phyloP scores from a whole-genome alignment of 1,139 yeast genomes.

The Nakaseomyces kungkrabaensis region DNA sequence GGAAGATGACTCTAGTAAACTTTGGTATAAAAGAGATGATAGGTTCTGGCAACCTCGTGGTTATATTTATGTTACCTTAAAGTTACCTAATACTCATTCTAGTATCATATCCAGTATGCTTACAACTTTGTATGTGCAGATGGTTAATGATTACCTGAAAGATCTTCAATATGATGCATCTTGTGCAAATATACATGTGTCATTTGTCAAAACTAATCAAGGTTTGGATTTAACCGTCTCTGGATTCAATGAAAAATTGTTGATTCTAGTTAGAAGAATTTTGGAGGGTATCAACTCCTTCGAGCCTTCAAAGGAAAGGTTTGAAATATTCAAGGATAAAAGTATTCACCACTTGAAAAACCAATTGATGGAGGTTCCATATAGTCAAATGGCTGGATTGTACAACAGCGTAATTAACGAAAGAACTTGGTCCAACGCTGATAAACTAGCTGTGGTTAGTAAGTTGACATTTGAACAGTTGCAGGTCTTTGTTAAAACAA shows the following conservation, averaged over 20 bases:
- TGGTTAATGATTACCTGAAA: constrained; percentile 66
- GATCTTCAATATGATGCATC: constrained; percentile 74
- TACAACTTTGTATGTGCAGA: constrained; percentile 53
- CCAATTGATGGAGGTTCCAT: constrained; percentile 66
- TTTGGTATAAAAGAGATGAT: constrained; percentile 92
- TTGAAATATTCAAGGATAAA: constrained; percentile 57
- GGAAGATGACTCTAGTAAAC: constrained; percentile 34
- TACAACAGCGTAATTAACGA: constrained; percentile 60
- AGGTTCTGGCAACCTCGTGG: constrained; percentile 86
- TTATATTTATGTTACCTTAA: constrained; percentile 52
- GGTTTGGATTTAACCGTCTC: constrained; percentile 58
- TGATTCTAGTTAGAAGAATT: constrained; percentile 50
- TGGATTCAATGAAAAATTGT: constrained; percentile 80
- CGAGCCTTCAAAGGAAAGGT: constrained; percentile 48
- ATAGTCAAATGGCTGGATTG: constrained; percentile 58
- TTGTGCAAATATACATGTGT: constrained; percentile 63
- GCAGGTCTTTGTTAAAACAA: constrained; percentile 37
- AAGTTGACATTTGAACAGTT: constrained; percentile 43
- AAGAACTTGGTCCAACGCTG: constrained; percentile 53
- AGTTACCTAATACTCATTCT: constrained; percentile 51
- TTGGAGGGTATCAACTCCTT: constrained; percentile 45
- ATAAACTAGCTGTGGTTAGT: constrained; percentile 46
- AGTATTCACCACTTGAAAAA: constrained; percentile 54
- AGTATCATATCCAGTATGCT: constrained; percentile 49
- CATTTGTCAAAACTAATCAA: constrained; percentile 51